These are phyloP conservation scores for Flaveria floridana DNA, from an alignment of 140 eudicot species.

Conservation along the genomic window DNA sequence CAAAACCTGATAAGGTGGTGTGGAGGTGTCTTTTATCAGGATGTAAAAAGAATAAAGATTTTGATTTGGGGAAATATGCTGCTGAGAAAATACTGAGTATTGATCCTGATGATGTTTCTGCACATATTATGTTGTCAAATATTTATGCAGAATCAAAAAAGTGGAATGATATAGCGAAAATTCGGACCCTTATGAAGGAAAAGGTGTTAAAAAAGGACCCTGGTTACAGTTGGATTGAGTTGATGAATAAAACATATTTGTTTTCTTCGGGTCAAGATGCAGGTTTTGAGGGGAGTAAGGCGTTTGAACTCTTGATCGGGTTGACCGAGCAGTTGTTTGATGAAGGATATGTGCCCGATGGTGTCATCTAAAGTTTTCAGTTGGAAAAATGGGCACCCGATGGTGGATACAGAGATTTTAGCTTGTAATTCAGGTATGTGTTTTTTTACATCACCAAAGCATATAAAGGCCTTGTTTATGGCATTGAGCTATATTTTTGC, in stretches of 20 bases:
- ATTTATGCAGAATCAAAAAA: slow-evolving; percentile 54
- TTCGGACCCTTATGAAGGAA: slow-evolving; percentile 52
- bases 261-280: slow-evolving; percentile 44
- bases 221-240: slow-evolving; percentile 67
- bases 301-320: slow-evolving; percentile 36
- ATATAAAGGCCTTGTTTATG: background rate
- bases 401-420: slow-evolving; percentile 8
- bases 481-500: background rate
- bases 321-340: slow-evolving; percentile 51
- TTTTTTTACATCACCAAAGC: background rate
- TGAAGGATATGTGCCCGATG: slow-evolving; percentile 46
- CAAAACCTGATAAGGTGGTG: slow-evolving; percentile 57
- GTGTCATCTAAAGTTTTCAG: slow-evolving; percentile 23
- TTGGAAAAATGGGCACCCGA: background rate
- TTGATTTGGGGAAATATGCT: slow-evolving; percentile 49
- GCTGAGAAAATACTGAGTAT: slow-evolving; percentile 61
- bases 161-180: slow-evolving; percentile 58
- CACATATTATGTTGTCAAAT: slow-evolving; percentile 66
- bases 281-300: slow-evolving; percentile 16
- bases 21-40: slow-evolving; percentile 83
- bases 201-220: slow-evolving; percentile 59
- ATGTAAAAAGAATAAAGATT: slow-evolving; percentile 51
- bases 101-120: slow-evolving; percentile 72
- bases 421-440: background rate
- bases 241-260: slow-evolving; percentile 40